phyloP scores from a whole-genome alignment of 2,329 filamentous ascomycete genomes.

The Pseudocercospora pini-densiflorae region DNA sequence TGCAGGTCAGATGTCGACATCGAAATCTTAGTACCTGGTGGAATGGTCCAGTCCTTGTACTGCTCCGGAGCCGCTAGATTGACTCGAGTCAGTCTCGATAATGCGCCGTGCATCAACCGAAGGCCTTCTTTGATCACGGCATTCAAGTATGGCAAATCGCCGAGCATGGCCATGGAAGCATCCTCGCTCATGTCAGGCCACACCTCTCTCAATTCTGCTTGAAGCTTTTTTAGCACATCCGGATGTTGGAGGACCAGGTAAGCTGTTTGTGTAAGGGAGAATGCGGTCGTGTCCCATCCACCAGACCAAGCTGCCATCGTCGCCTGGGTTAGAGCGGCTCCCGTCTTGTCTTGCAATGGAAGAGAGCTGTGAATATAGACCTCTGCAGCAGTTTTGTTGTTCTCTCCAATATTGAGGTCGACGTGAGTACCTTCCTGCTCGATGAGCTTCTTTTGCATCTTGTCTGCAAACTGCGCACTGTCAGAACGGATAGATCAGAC shows the following conservation, averaged over 20 bases:
- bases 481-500: not conserved
- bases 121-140: slow-evolving; percentile 17
- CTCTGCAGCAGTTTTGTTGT: slow-evolving; percentile 15
- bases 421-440: slow-evolving; percentile 13
- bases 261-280: slow-evolving; percentile 3
- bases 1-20: slow-evolving; percentile 16
- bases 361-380: slow-evolving; percentile 19
- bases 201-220: slow-evolving; percentile 5
- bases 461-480: slow-evolving; percentile 10
- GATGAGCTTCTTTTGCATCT: slow-evolving; percentile 17
- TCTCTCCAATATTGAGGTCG: slow-evolving; percentile 3
- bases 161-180: not conserved
- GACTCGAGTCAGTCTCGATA: slow-evolving; percentile 13
- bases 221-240: not conserved
- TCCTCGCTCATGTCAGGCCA: slow-evolving; percentile 13
- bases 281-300: slow-evolving; percentile 20
- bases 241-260: slow-evolving; percentile 9
- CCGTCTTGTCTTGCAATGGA: slow-evolving; percentile 11
- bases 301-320: slow-evolving; percentile 19
- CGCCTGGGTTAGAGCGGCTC: slow-evolving; percentile 5
- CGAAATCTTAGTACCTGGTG: slow-evolving; percentile 11
- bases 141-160: slow-evolving; percentile 10
- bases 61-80: slow-evolving; percentile 7
- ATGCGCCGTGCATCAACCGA: slow-evolving; percentile 16
- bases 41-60: slow-evolving; percentile 12